A percentile compares a stretch with the other conserved stretches of the same genome.
phyloP scores from a whole-genome alignment of 164 flowering plant species.

The Santalum album region DNA sequence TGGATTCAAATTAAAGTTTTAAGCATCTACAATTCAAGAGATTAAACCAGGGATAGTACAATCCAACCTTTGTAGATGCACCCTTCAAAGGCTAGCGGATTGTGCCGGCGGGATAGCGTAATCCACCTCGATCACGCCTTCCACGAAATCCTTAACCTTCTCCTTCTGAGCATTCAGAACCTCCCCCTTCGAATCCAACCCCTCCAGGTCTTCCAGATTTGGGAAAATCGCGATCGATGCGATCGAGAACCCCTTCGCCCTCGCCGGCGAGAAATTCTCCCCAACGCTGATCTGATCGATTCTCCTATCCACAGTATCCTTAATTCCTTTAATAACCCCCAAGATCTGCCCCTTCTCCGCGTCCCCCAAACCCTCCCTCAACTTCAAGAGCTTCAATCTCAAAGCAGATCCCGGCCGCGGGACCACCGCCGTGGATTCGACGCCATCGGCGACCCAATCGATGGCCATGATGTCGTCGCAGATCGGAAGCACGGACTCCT shows the following conservation, averaged over 20 bases:
- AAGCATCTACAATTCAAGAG: too few species aligned
- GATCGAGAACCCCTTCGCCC: constrained; percentile 63
- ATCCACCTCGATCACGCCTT: constrained; percentile 44
- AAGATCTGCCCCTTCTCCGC: constrained; percentile 30
- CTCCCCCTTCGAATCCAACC: constrained; percentile 23
- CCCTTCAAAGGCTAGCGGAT: constrained; percentile 27
- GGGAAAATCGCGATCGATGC: constrained; percentile 41
- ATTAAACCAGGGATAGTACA: too few species aligned
- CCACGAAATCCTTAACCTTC: constrained; percentile 39
- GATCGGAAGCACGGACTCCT: constrained; percentile 40
- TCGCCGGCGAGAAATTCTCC: constrained; percentile 61
- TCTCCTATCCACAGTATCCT: constrained; percentile 18
- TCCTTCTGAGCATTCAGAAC: constrained; percentile 30
- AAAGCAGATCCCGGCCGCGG: constrained; percentile 34
- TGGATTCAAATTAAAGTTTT: too few species aligned
- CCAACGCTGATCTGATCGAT: constrained; percentile 41
- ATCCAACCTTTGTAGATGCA: too few species aligned
- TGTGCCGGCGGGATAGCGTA: constrained; percentile 31
- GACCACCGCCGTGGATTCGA: constrained; percentile 5
- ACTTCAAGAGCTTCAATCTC: constrained; percentile 39
- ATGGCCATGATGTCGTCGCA: constrained; percentile 66
- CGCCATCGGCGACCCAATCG: constrained; percentile 47
- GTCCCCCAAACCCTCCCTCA: constrained; percentile 35
- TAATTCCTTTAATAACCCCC: constrained; percentile 32
- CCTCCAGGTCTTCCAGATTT: constrained; percentile 38